A percentile compares a stretch with the other conserved stretches of the same genome.
Evolutionary conservation across 495 filamentous ascomycete genomes (phyloP).

Genomic region (Pseudomonodictys pantanalensis): DNA sequence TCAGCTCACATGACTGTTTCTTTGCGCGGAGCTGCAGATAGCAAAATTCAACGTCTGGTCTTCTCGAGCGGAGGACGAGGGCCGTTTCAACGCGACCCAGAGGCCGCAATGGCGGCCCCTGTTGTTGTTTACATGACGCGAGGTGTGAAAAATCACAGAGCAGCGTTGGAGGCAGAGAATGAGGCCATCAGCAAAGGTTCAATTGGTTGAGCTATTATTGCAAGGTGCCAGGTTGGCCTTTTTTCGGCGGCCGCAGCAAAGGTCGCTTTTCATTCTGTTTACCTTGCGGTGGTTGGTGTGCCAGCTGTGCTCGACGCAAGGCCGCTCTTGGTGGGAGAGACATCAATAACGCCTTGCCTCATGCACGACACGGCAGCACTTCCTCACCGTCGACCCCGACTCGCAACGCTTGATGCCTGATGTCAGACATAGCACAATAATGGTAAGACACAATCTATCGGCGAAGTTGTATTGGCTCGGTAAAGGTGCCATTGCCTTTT

Average conservation of each 20-base stretch:
- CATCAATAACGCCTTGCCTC: constrained; percentile 22
- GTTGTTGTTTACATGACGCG: constrained; percentile 25
- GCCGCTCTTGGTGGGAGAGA: constrained; percentile 8
- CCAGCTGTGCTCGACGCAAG: constrained; percentile 25
- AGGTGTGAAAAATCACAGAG: not conserved
- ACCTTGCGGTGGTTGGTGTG: constrained; percentile 18
- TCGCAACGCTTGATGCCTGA: constrained; percentile 11
- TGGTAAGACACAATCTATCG: constrained; percentile 34
- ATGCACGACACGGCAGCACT: constrained; percentile 19
- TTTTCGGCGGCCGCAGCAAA: constrained; percentile 2
- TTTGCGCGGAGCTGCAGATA: constrained; percentile 26
- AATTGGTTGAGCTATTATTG: constrained; percentile 26
- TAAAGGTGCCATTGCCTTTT: constrained; percentile 19
- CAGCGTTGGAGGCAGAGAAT: not conserved
- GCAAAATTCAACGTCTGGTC: constrained; percentile 37
- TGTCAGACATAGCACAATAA: constrained; percentile 24
- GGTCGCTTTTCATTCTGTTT: constrained; percentile 15
- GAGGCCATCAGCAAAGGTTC: constrained; percentile 4
- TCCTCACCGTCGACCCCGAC: constrained; percentile 8
- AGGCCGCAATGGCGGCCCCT: constrained; percentile 8
- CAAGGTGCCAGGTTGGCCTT: not conserved
- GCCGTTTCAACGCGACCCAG: not conserved
- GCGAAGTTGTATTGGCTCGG: constrained; percentile 31
- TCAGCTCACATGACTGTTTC: constrained; percentile 33
- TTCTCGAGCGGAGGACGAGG: not conserved